Conservation (phyloP, 2,329 filamentous ascomycete genomes). For the Paracoccidioides lutzii region DNA sequence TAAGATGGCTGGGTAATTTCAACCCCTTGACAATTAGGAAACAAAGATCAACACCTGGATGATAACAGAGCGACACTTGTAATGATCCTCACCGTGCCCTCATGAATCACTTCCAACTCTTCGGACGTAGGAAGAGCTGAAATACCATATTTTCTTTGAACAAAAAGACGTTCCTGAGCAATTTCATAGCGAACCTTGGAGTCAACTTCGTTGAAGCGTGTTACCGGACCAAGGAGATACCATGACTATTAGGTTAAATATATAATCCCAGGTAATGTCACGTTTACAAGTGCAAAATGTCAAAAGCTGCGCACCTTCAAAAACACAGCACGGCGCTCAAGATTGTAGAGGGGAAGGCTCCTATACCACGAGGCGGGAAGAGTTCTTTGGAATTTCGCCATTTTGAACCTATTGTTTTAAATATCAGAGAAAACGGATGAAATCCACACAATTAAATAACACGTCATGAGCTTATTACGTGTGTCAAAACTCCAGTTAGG, state of each 20-base stretch:
- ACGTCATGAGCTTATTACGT: neutral
- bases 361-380: slow-evolving; percentile 43
- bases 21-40: slow-evolving; percentile 13
- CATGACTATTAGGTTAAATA: slow-evolving; percentile 28
- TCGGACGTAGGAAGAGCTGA: slow-evolving; percentile 17
- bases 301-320: slow-evolving; percentile 26
- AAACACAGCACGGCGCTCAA: slow-evolving; percentile 39
- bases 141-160: slow-evolving; percentile 23
- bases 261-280: slow-evolving; percentile 5
- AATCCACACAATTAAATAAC: neutral
- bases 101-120: slow-evolving; percentile 29
- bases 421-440: neutral
- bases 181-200: slow-evolving; percentile 38
- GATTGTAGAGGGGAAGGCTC: slow-evolving; percentile 36
- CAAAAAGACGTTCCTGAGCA: slow-evolving; percentile 34
- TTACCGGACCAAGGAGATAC: slow-evolving; percentile 43
- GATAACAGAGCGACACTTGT: too few species aligned
- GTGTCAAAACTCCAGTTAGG: neutral
- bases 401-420: slow-evolving; percentile 6
- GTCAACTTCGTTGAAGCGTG: slow-evolving; percentile 32
- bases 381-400: slow-evolving; percentile 28
- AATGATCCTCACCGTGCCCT: slow-evolving; percentile 18
- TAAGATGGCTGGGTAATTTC: slow-evolving; percentile 30
- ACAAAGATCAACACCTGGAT: neutral
- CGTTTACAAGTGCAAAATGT: neutral